Percentiles rank a stretch among this genome's conserved stretches.
Evolutionary conservation across 1,284 basidiomycete genomes (phyloP).

Genomic region (Xerocomus minutiporus): DNA sequence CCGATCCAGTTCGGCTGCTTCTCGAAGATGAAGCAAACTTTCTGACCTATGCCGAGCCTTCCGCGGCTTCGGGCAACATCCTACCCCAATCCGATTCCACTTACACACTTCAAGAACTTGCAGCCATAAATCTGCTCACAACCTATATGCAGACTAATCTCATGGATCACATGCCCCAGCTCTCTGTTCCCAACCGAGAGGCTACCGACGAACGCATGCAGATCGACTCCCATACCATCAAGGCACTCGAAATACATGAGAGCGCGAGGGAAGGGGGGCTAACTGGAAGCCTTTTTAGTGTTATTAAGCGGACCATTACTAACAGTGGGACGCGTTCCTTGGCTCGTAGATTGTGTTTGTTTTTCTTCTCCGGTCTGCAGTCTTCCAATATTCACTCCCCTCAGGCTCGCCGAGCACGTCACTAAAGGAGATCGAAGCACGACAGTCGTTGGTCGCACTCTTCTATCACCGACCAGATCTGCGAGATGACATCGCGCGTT

Average conservation of each 20-base stretch:
- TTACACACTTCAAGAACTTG: slow-evolving; percentile 43
- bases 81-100: slow-evolving; percentile 10
- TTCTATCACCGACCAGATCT: slow-evolving; percentile 65
- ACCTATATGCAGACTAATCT: slow-evolving; percentile 69
- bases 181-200: slow-evolving; percentile 62
- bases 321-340: slow-evolving; percentile 78
- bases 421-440: slow-evolving; percentile 63
- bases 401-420: slow-evolving; percentile 85
- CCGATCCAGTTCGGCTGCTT: slow-evolving; percentile 44
- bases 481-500: slow-evolving; percentile 60
- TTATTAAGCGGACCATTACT: slow-evolving; percentile 77
- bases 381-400: slow-evolving; percentile 8
- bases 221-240: slow-evolving; percentile 87
- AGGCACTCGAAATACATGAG: slow-evolving; percentile 84
- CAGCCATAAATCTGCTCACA: slow-evolving; percentile 65
- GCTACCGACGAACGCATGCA: slow-evolving; percentile 65
- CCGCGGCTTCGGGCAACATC: slow-evolving; percentile 6
- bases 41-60: slow-evolving; percentile 41
- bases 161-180: slow-evolving; percentile 72
- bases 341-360: slow-evolving; percentile 69
- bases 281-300: slow-evolving; percentile 73
- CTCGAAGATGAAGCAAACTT: slow-evolving; percentile 51
- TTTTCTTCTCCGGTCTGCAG: slow-evolving; percentile 5
- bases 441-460: slow-evolving; percentile 78
- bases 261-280: slow-evolving; percentile 68